phyloP scores from a whole-genome alignment of 2,329 filamentous ascomycete species.

The Diplocarpon rosae region DNA sequence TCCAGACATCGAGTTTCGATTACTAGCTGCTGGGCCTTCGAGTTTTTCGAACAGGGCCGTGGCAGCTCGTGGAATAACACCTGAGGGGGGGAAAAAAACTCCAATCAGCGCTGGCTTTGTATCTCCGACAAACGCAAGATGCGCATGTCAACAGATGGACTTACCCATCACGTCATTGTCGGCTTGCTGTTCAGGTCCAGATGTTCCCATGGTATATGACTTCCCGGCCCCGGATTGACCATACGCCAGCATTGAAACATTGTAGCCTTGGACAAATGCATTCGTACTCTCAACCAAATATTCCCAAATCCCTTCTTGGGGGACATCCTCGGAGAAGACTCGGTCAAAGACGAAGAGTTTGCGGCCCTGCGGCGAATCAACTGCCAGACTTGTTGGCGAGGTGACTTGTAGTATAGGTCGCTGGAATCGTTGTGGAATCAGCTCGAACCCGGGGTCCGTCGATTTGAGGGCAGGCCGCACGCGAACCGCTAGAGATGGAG shows the following conservation, averaged over 20 bases:
- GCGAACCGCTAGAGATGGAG: constrained; percentile 59
- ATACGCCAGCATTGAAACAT: constrained; percentile 93
- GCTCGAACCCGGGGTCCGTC: constrained; percentile 81
- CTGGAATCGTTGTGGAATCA: constrained; percentile 93
- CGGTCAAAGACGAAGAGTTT: constrained; percentile 96
- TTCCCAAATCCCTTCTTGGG: constrained; percentile 87
- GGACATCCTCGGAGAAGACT: constrained; percentile 74
- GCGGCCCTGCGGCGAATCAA: constrained; percentile 84
- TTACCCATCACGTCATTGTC: constrained; percentile 67
- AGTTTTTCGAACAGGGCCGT: constrained; percentile 80
- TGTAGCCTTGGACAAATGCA: constrained; percentile 92
- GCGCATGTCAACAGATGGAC: constrained; percentile 25
- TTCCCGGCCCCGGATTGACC: constrained; percentile 97
- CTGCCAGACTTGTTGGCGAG: constrained; percentile 71
- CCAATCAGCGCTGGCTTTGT: constrained; percentile 11
- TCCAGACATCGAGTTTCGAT: constrained; percentile 62
- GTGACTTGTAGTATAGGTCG: constrained; percentile 84
- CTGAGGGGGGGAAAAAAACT: constrained; percentile 34
- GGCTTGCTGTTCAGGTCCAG: constrained; percentile 67
- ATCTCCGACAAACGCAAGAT: too few relatives aligned
- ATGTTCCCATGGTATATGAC: constrained; percentile 98
- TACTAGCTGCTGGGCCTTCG: constrained; percentile 40
- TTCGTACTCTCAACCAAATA: constrained; percentile 84
- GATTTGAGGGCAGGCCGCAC: constrained; percentile 78
- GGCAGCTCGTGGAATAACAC: constrained; percentile 90